Evolutionary conservation across 192 early-diverging fungal species (phyloP).

Genomic region (Cladochytrium replicatum): DNA sequence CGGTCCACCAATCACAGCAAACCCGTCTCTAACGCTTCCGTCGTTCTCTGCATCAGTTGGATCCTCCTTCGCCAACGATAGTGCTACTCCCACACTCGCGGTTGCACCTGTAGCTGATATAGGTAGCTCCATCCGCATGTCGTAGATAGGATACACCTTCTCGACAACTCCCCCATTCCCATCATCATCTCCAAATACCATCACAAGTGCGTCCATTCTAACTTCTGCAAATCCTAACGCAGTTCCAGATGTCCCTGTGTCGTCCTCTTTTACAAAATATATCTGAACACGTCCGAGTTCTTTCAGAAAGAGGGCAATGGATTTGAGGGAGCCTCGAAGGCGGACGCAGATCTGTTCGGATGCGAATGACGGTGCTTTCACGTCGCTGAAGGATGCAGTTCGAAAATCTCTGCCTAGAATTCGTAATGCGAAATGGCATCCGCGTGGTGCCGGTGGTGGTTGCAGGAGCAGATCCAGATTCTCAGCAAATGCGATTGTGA

Average conservation of each 20-base stretch:
- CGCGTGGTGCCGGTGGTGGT: not conserved
- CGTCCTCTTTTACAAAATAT: slow-evolving; percentile 17
- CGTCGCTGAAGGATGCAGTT: slow-evolving; percentile 31
- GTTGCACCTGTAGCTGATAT: slow-evolving; percentile 15
- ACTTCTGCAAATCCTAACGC: slow-evolving; percentile 34
- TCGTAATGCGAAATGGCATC: slow-evolving; percentile 37
- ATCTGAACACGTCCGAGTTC: slow-evolving; percentile 27
- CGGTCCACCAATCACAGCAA: no score
- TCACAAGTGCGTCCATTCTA: slow-evolving; percentile 12
- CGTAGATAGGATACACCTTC: slow-evolving; percentile 27
- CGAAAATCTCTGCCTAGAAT: slow-evolving; percentile 38
- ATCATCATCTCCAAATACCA: not conserved
- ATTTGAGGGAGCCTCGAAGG: slow-evolving; percentile 13
- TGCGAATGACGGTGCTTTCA: slow-evolving; percentile 30
- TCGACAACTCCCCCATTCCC: slow-evolving; percentile 19
- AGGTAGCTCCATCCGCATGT: slow-evolving; percentile 21
- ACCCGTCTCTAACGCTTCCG: no score
- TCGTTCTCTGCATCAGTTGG: no score
- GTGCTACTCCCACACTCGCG: no score
- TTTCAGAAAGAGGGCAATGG: slow-evolving; percentile 21
- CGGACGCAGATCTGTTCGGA: slow-evolving; percentile 40
- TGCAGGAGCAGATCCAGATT: slow-evolving; percentile 22
- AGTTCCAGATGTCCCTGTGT: not conserved
- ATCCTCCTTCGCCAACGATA: not conserved
- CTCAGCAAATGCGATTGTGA: slow-evolving; percentile 44